Base-by-base conservation (phyloP, 2,329 filamentous ascomycete species). In the Aspergillus sp. region DNA sequence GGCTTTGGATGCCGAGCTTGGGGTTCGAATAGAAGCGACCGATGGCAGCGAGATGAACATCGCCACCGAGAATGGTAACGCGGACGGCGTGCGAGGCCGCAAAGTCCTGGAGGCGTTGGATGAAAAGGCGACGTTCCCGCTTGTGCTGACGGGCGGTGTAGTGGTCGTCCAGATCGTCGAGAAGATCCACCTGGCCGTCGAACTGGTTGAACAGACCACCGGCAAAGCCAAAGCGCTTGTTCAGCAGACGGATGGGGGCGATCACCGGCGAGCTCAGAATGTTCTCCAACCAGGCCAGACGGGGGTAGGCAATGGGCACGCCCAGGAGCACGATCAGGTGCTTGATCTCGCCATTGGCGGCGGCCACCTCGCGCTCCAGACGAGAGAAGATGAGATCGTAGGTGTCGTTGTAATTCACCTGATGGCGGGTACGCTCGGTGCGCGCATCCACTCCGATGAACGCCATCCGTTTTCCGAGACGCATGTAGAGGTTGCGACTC, bases 271-370 rank as follows among this genome's bases (percentile, higher is more conserved):
- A 95, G 14, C 83, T 82, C 62, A 97, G 83, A 53, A 97, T 88
- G 65, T 96, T 97, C 70, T 97, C 93, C 4, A 97, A 80, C 93
- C 93, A 97, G n/a, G 92, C 94, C 49, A 97, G 80, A 62, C 93
- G 90, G 1, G 79, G 80, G 58, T 82, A 79, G 1, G 77, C 76
- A 62, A 95, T 93, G 0, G 91, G 89, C 19, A 89, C 85, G 51
- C 88, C 88, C 2, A 87, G 75, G 10, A 87, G 72, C 19, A 87
- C 70, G 36, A 87, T 75, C 19, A 87, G 66, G 63, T 87, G 84
- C 70, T 84, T 86, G 65, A 87, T 80, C 16, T 81, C 76, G 23
- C 77, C 78, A 51, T 81, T 78, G 5, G 74, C 67, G 0, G 75
- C 76, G 0, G 70, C 64, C 10, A 86, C 72, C 57, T 86, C 81